These are phyloP conservation scores for Lathyrus tuberosus DNA, from an alignment of 306 rosid species.

Conservation along the genomic window DNA sequence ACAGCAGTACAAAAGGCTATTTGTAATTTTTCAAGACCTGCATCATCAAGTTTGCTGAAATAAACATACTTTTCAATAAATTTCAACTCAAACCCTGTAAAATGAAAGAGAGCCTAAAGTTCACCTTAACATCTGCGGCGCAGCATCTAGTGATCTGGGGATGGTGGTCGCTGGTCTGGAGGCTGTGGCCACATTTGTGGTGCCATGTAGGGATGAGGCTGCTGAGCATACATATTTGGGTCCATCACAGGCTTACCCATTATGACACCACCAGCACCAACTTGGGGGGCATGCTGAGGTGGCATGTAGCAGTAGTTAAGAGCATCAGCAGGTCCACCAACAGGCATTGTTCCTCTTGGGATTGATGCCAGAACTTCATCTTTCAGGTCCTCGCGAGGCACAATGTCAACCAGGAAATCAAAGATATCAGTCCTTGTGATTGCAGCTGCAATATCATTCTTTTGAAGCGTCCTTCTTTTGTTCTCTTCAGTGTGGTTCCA, in stretches of 20 bases:
- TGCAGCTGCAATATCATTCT: constrained; percentile 60
- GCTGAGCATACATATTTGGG: constrained; percentile 58
- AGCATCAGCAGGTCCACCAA: constrained; percentile 57
- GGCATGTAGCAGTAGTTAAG: constrained; percentile 56
- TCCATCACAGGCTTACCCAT: constrained; percentile 66
- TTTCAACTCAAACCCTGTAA: constrained; percentile 18
- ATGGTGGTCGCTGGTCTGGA: constrained; percentile 48
- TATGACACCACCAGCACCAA: constrained; percentile 53
- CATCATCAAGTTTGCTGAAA: constrained; percentile 14
- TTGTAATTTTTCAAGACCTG: neutral
- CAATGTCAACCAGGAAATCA: constrained; percentile 58
- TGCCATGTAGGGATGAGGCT: constrained; percentile 56
- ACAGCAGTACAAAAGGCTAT: neutral
- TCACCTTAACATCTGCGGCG: constrained; percentile 39
- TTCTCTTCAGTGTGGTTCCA: constrained; percentile 68
- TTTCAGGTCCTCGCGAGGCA: constrained; percentile 61
- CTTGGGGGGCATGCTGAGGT: constrained; percentile 56
- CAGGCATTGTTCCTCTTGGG: constrained; percentile 61
- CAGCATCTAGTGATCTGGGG: constrained; percentile 49
- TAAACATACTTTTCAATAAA: constrained; percentile 16
- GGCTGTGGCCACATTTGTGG: constrained; percentile 63
- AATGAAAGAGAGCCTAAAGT: constrained; percentile 11
- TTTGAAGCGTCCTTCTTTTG: constrained; percentile 60
- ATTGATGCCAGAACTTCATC: constrained; percentile 63
- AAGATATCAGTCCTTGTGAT: constrained; percentile 59